Evolutionary conservation across 1,284 basidiomycete species (phyloP).

Genomic region (Waitea zeae): DNA sequence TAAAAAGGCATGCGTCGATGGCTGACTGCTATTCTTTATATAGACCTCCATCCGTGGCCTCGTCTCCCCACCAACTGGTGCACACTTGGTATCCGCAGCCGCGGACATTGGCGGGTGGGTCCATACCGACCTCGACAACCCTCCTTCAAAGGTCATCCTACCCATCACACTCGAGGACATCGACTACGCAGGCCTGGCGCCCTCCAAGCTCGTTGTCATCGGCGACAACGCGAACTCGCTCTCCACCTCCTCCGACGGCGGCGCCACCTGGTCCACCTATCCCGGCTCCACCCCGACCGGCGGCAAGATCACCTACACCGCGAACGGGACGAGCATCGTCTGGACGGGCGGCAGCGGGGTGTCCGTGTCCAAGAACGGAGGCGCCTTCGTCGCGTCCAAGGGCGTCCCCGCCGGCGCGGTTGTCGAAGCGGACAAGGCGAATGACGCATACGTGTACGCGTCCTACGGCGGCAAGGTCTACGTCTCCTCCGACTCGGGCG

Average conservation of each 20-base stretch:
- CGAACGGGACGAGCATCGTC: conserved; percentile 35
- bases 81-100: conserved; percentile 15
- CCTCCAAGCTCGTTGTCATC: conserved; percentile 33
- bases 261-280: conserved; percentile 37
- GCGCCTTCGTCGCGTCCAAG: conserved; percentile 28
- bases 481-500: conserved; percentile 33
- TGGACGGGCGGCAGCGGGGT: conserved; percentile 33
- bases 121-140: not conserved
- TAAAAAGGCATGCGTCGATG: too few relatives aligned
- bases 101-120: not conserved
- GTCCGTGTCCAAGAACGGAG: conserved; percentile 30
- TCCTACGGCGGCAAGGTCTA: conserved; percentile 37
- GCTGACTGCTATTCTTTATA: too few relatives aligned
- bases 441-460: conserved; percentile 38
- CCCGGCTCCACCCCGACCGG: conserved; percentile 23
- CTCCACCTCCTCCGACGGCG: conserved; percentile 35
- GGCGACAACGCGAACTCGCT: conserved; percentile 34
- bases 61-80: conserved; percentile 30
- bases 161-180: conserved; percentile 26
- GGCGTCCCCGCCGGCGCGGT: conserved; percentile 30
- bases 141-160: not conserved
- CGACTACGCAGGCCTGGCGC: conserved; percentile 39
- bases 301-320: conserved; percentile 40
- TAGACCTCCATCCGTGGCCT: conserved; percentile 33
- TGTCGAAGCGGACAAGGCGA: conserved; percentile 44